Base-by-base conservation (phyloP, 1,284 basidiomycete genomes). In the Austroboletus niveus region DNA sequence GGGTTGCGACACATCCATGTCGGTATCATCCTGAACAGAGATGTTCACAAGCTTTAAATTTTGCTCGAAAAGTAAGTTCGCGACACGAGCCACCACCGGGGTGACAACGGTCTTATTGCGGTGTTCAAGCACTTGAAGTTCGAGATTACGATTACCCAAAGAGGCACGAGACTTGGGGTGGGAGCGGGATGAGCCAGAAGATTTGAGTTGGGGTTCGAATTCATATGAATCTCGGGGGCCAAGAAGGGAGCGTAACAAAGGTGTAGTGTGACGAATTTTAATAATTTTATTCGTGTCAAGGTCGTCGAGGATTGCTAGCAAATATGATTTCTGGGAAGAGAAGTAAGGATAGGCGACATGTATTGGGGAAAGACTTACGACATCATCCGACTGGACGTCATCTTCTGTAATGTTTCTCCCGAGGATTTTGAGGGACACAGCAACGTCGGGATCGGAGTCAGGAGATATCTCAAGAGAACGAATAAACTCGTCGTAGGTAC, bases 71-170 rank as follows among this genome's bases (percentile, higher is more conserved):
- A 84, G 68, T n/a, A 72, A 57, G 30, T 74, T 60, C 2, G 78
- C 72, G 48, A 85, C 72, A 0, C 63, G 62, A 14, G 69, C 69
- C 12, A 85, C 77, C 32, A 69, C 62, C 0, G 79, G 72, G 2
- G 81, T 83, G 14, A 84, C 75, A 30, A 79, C 72, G 12, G 81
- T 76, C 31, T 60, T 56, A 52, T 69, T 74, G 27, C 67, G 63
- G 53, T 76, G 71, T 55, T 70, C 69, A 32, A 75, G 66, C 38
- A 75, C 69, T 42, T 69, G 68, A 45, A 63, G 68, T 55, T 76
- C 74, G 1, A 56, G 38, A 40, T 27, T 27, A 27, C 27, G 27
- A 27, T 65, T 8, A 31, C 42, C 44, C 10, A 60, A 59, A 3
- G 56, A 51, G 7, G 38, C 31, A 20, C 52, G 57, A 8, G 57